phyloP scores from a whole-genome alignment of 495 filamentous ascomycete species.

The Tetracladium setigerum region DNA sequence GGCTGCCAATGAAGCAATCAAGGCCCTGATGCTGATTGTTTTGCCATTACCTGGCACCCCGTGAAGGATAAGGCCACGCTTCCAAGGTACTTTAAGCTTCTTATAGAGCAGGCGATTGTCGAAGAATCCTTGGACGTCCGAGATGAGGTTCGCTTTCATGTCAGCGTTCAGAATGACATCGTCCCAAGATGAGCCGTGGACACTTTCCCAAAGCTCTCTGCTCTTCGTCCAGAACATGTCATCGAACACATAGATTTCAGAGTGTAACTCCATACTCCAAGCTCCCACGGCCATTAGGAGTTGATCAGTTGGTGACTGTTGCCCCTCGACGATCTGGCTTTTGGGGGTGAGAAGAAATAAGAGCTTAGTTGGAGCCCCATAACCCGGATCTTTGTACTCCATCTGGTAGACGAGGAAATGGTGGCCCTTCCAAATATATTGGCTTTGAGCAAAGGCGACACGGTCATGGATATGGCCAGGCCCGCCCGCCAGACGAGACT shows the following conservation, averaged over 20 bases:
- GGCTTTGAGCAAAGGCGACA: slow-evolving; percentile 1
- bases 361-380: slow-evolving; percentile 1
- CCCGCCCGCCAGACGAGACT: no score
- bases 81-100: slow-evolving; percentile 54
- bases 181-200: slow-evolving; percentile 46
- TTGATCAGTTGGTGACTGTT: not conserved
- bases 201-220: slow-evolving; percentile 44
- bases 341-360: slow-evolving; percentile 4
- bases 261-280: slow-evolving; percentile 43
- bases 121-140: slow-evolving; percentile 54
- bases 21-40: slow-evolving; percentile 57
- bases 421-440: not conserved
- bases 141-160: slow-evolving; percentile 51
- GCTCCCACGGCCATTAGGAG: slow-evolving; percentile 6
- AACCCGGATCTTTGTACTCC: no score
- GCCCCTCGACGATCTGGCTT: not conserved
- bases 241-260: slow-evolving; percentile 60
- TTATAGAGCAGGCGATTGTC: slow-evolving; percentile 42
- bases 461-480: no score
- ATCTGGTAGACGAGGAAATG: no score
- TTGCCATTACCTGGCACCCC: slow-evolving; percentile 58
- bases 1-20: slow-evolving; percentile 45
- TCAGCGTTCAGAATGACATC: slow-evolving; percentile 52
- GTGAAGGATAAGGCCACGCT: slow-evolving; percentile 49
- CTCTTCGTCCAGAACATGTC: slow-evolving; percentile 48